A percentile compares a stretch with the other conserved stretches of the same genome.
phyloP scores from a whole-genome alignment of 1,284 basidiomycete genomes.

The Ustilago xerochloae region DNA sequence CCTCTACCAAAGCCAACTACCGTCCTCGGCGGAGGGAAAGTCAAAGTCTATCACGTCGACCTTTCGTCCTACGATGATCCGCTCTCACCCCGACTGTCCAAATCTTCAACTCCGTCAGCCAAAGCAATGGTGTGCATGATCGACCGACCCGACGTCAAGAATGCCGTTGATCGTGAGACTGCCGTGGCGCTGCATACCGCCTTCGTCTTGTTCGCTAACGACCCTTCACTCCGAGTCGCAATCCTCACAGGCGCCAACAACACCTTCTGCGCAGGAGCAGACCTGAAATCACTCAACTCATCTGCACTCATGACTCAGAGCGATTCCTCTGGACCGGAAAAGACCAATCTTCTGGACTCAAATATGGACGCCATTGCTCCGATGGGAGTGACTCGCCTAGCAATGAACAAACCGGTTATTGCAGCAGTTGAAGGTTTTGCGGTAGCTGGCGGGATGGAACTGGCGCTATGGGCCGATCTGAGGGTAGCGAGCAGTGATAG shows the following conservation, averaged over 20 bases:
- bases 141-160: constrained; percentile 24
- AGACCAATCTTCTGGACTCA: constrained; percentile 26
- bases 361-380: constrained; percentile 41
- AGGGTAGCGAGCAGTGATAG: constrained; percentile 21
- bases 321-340: neutral
- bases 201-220: constrained; percentile 26
- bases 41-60: constrained; percentile 27
- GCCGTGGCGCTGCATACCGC: constrained; percentile 27
- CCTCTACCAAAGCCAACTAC: constrained; percentile 7
- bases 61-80: constrained; percentile 21
- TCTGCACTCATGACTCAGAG: neutral
- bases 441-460: constrained; percentile 39
- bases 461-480: constrained; percentile 42
- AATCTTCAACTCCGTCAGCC: neutral
- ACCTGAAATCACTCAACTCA: constrained; percentile 26
- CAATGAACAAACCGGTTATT: constrained; percentile 47
- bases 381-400: constrained; percentile 41
- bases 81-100: constrained; percentile 8
- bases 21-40: constrained; percentile 24
- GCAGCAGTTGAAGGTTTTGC: constrained; percentile 43
- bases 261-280: constrained; percentile 44
- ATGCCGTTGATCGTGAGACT: constrained; percentile 34
- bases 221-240: constrained; percentile 15
- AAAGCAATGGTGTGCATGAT: constrained; percentile 42
- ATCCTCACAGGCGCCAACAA: constrained; percentile 28